Evolutionary conservation across 768 basidiomycete species (phyloP), one percentile per base, ranked within the genome.

Genomic region (Cytidiella melzeri): DNA sequence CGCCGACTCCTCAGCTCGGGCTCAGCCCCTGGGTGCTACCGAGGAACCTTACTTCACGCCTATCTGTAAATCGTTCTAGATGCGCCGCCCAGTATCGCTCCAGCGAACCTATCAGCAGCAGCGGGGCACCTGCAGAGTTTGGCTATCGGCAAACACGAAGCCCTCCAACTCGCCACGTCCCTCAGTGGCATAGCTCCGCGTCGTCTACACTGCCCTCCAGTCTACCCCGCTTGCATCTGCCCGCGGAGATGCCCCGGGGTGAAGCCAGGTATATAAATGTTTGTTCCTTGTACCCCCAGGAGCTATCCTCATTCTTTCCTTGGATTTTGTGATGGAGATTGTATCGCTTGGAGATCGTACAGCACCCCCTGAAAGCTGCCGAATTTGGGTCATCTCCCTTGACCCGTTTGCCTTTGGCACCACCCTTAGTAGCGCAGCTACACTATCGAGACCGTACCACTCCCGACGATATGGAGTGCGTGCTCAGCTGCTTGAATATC

Each of bases 281-380:
- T 34, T 24, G 45, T 24, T n/a, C 36, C 20, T 12, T 37, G 7
- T 6, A 2, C 19, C 41, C 7, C 5, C n/a, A n/a, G n/a, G n/a
- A n/a, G n/a, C n/a, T n/a, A n/a, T n/a, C n/a, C n/a, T n/a, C n/a
- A n/a, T n/a, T n/a, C n/a, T n/a, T n/a, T n/a, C n/a, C n/a, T 18
- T 18, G 34, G 34, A 18, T 36, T 10, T 36, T 27, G 21, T 27
- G 10, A n/a, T 25, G 18, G 27, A 67, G 66, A 47, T 71, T 79
- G 1, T 95, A 93, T 64, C 79, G 84, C 42, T 81, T 96, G 15
- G 83, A 88, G 61, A 80, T 94, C 51, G 76, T 92, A 23, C 92
- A 96, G 59, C 84, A 93, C 52, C 92, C 92, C 9, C 74, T 79
- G 55, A 76, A 77, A 53, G 83, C 88, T 23, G 90, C 92, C 36